Evolutionary conservation across 176 grass and related monocot species (phyloP).

Genomic region (Musa acuminata): DNA sequence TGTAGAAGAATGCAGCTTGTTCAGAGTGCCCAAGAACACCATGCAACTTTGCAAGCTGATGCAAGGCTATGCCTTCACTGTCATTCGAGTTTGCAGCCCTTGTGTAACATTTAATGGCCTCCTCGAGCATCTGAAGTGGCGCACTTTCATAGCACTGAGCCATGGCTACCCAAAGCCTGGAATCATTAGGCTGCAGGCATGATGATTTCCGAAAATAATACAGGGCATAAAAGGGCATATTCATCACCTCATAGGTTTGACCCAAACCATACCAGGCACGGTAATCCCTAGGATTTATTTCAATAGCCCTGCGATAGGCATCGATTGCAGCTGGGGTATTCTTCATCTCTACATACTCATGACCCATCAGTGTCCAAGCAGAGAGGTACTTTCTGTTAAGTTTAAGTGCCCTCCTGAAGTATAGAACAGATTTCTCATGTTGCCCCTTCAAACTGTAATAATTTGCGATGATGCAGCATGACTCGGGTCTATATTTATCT

Average conservation of each 20-base stretch:
- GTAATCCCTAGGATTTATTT: conserved; percentile 94
- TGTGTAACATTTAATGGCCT: conserved; percentile 91
- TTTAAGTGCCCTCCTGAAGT: conserved; percentile 83
- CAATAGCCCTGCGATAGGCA: conserved; percentile 86
- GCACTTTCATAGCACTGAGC: conserved; percentile 95
- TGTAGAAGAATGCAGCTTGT: conserved; percentile 77
- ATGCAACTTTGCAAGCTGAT: conserved; percentile 73
- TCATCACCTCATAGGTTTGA: conserved; percentile 99
- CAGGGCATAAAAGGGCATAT: conserved; percentile 85
- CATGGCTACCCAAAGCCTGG: conserved; percentile 96
- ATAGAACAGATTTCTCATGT: conserved; percentile 87
- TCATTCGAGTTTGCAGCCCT: conserved; percentile 75
- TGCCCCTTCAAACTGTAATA: conserved; percentile 98
- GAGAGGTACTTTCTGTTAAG: conserved; percentile 93
- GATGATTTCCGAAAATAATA: conserved; percentile 88
- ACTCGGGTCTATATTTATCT: conserved; percentile 89
- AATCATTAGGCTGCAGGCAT: conserved; percentile 79
- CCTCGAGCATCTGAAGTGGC: conserved; percentile 77
- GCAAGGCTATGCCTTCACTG: conserved; percentile 84
- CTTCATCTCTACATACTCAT: conserved; percentile 97
- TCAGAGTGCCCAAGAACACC: conserved; percentile 56
- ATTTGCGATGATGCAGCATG: conserved; percentile 98
- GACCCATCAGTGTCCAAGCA: conserved; percentile 98
- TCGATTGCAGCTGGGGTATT: conserved; percentile 96
- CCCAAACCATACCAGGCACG: conserved; percentile 98